A percentile compares a stretch with the other conserved stretches of the same genome.
Conservation (phyloP, 805 yeast species). For the Nakazawaea siamensis region DNA sequence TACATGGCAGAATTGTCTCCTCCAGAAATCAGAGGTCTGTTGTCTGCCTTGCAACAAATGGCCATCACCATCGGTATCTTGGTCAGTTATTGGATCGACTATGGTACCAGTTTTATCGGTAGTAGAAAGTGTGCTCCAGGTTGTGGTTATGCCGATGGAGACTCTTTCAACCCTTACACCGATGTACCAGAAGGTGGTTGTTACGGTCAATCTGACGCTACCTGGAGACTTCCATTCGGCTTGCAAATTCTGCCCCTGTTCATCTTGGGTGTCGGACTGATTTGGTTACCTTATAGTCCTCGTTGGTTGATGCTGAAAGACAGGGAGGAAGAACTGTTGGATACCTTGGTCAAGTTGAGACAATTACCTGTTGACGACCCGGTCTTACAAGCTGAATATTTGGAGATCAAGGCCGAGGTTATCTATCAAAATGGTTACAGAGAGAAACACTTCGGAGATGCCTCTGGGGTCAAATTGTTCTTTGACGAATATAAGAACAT, state of each 20-base stretch:
- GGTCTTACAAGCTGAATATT: conserved; percentile 28
- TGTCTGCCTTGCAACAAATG: conserved; percentile 18
- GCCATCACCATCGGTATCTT: conserved; percentile 18
- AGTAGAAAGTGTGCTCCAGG: conserved; percentile 8
- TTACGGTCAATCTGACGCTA: conserved; percentile 16
- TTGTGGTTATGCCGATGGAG: conserved; percentile 12
- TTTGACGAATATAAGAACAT: not conserved
- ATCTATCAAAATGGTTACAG: conserved; percentile 10
- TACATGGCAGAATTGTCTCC: conserved; percentile 20
- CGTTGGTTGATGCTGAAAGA: conserved; percentile 31
- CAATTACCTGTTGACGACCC: conserved; percentile 20
- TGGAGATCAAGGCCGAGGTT: conserved; percentile 35
- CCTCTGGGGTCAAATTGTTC: not conserved
- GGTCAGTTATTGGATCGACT: conserved; percentile 18
- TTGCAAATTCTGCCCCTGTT: conserved; percentile 30
- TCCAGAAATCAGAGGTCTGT: conserved; percentile 21
- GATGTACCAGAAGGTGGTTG: conserved; percentile 19
- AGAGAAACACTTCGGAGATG: not conserved
- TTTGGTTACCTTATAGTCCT: conserved; percentile 35
- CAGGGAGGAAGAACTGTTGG: conserved; percentile 3
- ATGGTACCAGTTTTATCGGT: conserved; percentile 12
- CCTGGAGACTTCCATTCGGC: conserved; percentile 22
- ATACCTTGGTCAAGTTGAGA: conserved; percentile 1
- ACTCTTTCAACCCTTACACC: conserved; percentile 17
- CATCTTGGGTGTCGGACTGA: conserved; percentile 24